A percentile compares a stretch with the other conserved stretches of the same genome.
Conservation (phyloP, 768 basidiomycete genomes). For the Pholiota conissans region DNA sequence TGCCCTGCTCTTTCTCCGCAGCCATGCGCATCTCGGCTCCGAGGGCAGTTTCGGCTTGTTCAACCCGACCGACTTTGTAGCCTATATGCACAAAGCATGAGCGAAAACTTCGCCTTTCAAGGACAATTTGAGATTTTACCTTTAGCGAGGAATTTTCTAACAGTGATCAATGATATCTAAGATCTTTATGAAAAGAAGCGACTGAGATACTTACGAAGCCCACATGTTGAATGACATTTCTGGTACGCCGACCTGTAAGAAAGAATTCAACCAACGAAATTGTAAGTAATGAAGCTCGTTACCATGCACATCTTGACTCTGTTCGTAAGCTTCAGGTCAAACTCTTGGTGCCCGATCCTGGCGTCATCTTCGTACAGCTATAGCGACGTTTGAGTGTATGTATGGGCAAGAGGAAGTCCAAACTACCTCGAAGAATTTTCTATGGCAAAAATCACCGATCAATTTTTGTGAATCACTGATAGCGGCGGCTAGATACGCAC, state of each 20-base stretch:
- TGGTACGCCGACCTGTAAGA: constrained; percentile 84
- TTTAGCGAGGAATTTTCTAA: constrained; percentile 81
- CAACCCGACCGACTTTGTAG: constrained; percentile 94
- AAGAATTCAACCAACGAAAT: background rate
- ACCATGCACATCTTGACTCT: constrained; percentile 99
- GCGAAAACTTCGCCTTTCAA: no score
- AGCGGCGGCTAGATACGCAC: constrained; percentile 33
- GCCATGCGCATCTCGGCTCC: constrained; percentile 95
- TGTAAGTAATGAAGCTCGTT: constrained; percentile 12
- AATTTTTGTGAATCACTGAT: background rate
- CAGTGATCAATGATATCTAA: background rate
- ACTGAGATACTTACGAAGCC: constrained; percentile 65
- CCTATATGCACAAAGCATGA: no score
- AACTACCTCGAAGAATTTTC: constrained; percentile 78
- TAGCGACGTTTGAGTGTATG: constrained; percentile 1
- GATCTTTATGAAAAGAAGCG: background rate
- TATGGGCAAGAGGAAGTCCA: background rate
- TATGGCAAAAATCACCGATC: constrained; percentile 19
- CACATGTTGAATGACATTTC: constrained; percentile 92
- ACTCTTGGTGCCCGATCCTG: constrained; percentile 87
- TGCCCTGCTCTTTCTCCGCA: constrained; percentile 51
- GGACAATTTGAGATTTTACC: no score
- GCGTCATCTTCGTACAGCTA: constrained; percentile 96
- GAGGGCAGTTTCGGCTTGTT: constrained; percentile 95
- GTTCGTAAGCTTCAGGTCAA: constrained; percentile 89